Base-by-base conservation (phyloP, 2,329 filamentous ascomycete species). In the Aspergillus jensenii region DNA sequence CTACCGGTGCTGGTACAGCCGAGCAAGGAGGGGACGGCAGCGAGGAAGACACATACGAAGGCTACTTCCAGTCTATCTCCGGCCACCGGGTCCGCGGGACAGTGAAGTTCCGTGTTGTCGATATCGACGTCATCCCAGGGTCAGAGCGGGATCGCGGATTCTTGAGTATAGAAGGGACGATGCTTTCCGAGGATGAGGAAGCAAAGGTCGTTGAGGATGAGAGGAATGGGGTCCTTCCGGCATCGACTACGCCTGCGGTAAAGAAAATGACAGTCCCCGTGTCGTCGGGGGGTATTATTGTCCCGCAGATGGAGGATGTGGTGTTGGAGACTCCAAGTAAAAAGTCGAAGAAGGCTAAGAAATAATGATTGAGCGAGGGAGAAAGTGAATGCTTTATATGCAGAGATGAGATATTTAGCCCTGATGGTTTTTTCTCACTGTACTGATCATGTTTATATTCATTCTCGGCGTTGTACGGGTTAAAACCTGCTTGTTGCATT, bases 141-240 rank as follows among this genome's bases (percentile, higher is more conserved):
- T 83, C 87, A 47, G 90, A 89, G 63, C 86, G 87, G 52, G 81
- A 81, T 52, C 88, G 88, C 59, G 91, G 90, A 11, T 95, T 93
- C 71, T 76, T 96, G 60, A 92, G 89, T 65, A 87, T 97, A 61
- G 89, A 95, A 72, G 93, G 93, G 25, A 96, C 90, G n/a, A 88
- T 96, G 83, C 77, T 96, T 50, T 81, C 82, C 47, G 83, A 83
- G 44, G 83, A 85, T 19, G 87, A 87, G 23, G 91, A 96, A 75
- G 79, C 76, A 63, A 76, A 78, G 25, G 76, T 90, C 31, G 77
- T 84, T 47, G 79, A 81, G 8, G 79, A 84, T 59, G 85, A 88
- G 69, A 76, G 68, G 40, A 68, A 66, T 51, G 71, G 68, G 25
- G 59, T 64, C 4, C 27, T 55, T 15, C 45, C 45, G 12, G 21